Base-by-base conservation (phyloP, 2,329 filamentous ascomycete species). In the Colletotrichum camelliae region DNA sequence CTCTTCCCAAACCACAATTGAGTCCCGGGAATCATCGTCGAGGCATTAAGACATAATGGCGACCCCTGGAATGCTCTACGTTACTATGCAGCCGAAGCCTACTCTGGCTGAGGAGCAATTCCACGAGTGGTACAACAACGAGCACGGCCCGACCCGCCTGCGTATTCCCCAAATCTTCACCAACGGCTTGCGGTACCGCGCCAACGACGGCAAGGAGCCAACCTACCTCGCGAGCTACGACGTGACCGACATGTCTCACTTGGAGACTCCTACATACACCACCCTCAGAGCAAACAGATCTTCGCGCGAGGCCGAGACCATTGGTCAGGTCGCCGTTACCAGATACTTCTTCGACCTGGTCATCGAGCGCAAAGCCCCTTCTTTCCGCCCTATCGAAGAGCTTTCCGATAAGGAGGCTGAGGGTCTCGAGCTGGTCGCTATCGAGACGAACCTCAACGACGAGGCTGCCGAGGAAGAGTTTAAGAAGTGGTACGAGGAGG, bases 61-160 rank as follows among this genome's bases (percentile, higher is more conserved):
- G 16, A 87, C 84, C 70, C 90, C 90, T 12, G 95, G 95, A 75
- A 92, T 96, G 80, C 92, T 98, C 81, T 95, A 93, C 83, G 95
- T 98, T 79, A 96, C 94, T 18, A 97, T 97, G 93, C 93, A 96
- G 85, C 95, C 95, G 80, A 89, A 91, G 83, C 88, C 91, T 73
- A 89, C 89, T 79, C 89, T 95, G 80, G 88, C 93, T 71, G 85
- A 89, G 64, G 88, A 91, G 77, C 92, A 94, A 81, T 97, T 98
- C 85, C 94, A 97, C 84, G 95, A 97, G 83, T 96, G 95, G 94
- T 98, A 98, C 88, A 96, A 97, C 87, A 97, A 96, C 84, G 95
- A 98, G 86, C 95, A 98, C 86, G 95, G 95, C 70, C 95, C 95
- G 21, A 91, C 93, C 18, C 93, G 95, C 64, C 90, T 97, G 8